These are phyloP conservation scores for Arthrobotrys megalospora DNA, from an alignment of 2,329 filamentous ascomycete genomes.

Conservation along the genomic window DNA sequence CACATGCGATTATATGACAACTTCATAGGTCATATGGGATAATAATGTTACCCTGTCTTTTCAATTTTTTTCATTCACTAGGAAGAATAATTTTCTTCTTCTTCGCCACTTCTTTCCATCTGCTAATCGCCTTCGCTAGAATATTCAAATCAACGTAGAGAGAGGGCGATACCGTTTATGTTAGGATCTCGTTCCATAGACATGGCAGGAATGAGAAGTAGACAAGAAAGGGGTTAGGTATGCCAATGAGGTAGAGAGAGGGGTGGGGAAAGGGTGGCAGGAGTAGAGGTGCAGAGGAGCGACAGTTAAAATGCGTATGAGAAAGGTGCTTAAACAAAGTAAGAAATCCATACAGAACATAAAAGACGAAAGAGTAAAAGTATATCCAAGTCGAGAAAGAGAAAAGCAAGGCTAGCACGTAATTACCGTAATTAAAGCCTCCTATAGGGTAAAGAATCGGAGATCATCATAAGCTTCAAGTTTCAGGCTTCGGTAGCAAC, in stretches of 20 bases:
- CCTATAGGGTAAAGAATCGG: not conserved
- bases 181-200: not conserved
- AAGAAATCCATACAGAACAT: constrained; percentile 10
- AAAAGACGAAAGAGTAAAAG: not conserved
- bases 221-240: constrained; percentile 11
- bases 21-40: not conserved
- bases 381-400: constrained; percentile 10
- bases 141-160: constrained; percentile 2
- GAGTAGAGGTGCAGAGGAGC: not conserved
- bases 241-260: not conserved
- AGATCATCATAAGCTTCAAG: not conserved
- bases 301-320: constrained; percentile 14
- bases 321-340: not conserved
- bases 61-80: not conserved
- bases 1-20: no score
- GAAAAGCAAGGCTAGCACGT: not conserved
- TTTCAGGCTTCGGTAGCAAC: constrained; percentile 51
- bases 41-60: not conserved
- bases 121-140: constrained; percentile 11
- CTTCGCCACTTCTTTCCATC: not conserved
- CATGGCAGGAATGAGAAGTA: not conserved
- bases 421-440: constrained; percentile 8
- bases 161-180: not conserved
- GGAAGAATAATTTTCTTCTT: not conserved
- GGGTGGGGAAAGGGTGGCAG: not conserved